phyloP scores from a whole-genome alignment of 805 yeast species.

The Tetrapisispora fleetii region DNA sequence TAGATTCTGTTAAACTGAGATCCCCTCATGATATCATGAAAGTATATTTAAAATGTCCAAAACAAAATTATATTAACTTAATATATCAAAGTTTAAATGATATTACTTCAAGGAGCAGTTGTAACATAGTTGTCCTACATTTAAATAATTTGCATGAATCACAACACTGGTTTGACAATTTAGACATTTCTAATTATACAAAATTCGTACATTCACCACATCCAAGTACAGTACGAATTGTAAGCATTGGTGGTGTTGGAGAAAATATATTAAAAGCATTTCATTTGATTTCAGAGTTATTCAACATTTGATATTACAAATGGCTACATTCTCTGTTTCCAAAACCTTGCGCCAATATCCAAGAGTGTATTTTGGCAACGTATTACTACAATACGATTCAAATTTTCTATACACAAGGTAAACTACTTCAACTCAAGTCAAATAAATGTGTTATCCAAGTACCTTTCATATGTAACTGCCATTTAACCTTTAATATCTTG shows the following conservation, averaged over 20 bases:
- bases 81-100: slow-evolving; percentile 23
- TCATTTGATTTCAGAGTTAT: slow-evolving; percentile 12
- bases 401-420: no score
- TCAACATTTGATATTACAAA: background rate
- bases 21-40: slow-evolving; percentile 27
- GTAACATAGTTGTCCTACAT: slow-evolving; percentile 27
- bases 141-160: slow-evolving; percentile 29
- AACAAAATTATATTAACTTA: slow-evolving; percentile 21
- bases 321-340: no score
- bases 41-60: slow-evolving; percentile 26
- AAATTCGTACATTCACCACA: slow-evolving; percentile 18
- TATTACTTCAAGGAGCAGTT: slow-evolving; percentile 25
- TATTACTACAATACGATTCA: no score
- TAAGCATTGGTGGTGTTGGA: slow-evolving; percentile 27
- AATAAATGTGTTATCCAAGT: no score
- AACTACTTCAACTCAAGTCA: no score
- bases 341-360: no score
- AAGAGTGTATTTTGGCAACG: no score
- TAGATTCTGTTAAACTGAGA: slow-evolving; percentile 17
- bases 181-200: slow-evolving; percentile 19
- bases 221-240: slow-evolving; percentile 24
- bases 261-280: slow-evolving; percentile 25
- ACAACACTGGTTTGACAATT: slow-evolving; percentile 21
- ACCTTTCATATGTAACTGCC: no score
- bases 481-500: no score